Evolutionary conservation across 345 rosid genomes (phyloP), one percentile per base, ranked within the genome.

Genomic region (Alliaria petiolata): DNA sequence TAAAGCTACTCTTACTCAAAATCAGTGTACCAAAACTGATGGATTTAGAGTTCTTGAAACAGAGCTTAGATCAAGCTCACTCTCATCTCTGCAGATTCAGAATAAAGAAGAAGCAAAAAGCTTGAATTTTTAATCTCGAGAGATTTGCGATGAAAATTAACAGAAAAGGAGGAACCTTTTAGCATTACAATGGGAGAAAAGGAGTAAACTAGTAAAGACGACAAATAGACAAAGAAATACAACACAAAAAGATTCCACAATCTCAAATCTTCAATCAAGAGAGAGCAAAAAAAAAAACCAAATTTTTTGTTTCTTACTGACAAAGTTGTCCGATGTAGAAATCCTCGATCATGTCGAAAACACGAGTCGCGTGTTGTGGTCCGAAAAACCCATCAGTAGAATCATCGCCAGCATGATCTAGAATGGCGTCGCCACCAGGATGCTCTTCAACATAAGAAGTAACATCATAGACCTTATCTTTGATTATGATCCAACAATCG

Each of bases 391-490:
- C 99, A 72, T 84, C 83, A 3, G 93, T 95, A 2, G 99, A 89
- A 85, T 95, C 96, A 80, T 83, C 91, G 31, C 99, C 99, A 6
- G 99, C 97, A 69, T 91, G 89, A 44, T 73, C 81, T 53, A 95
- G 84, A 71, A 95, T 95, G 51, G 97, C 87, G 61, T 95, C 99
- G 44, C 93, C 99, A 65, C 99, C 97, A 10, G 97, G 99, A 65
- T 95, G 97, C 58, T 89, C 99, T 79, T 89, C 97, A 44, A 95
- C 99, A 44, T 89, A 95, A 2, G 97, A 82, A 62, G 99, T 87
- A 61, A 95, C 85, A 77, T 91, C 96, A 71, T 83, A 88, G 14
- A 90, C 93, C 86, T 77, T 91, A 65, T 83, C 84, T 77, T 89
- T 89, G 69, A 95, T 77, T 69, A 95, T 88, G 57, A 89, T 80